Base-by-base conservation (phyloP, 2,329 filamentous ascomycete genomes). In the Colletotrichum magnum region DNA sequence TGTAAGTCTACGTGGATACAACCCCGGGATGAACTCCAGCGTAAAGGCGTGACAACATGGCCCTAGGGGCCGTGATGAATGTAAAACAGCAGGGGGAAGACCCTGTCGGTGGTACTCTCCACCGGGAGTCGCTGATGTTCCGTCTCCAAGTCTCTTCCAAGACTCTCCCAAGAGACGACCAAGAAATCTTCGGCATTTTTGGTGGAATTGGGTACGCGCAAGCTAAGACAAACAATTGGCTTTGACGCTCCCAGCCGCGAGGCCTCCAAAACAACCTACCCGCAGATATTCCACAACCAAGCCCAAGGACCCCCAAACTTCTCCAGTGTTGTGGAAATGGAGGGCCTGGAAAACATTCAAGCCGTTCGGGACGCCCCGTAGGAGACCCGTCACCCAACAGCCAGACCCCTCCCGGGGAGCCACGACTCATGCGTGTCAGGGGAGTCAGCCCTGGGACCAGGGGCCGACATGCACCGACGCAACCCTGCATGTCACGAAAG, bases 401-500 rank as follows among this genome's bases (percentile, higher is more conserved):
- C 53, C 28, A 43, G 48, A 21, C 18, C 36, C 21, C 54, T 36
- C 32, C 10, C 39, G n/a, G 53, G 24, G 21, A 24, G 32, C 32
- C 54, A 65, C 43, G 66, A 69, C 62, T 68, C 66, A 64, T 59
- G 61, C 43, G 50, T 48, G 15, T 28, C 51, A 41, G 54, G 61
- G 54, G 54, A 12, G 9, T 10, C 54, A 45, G 32, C 32, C 32
- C 32, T 36, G 32, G 32, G 32, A 36, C 32, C 9, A 36, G 32
- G 41, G 32, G 61, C 61, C 47, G 50, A 59, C 28, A 26, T 24
- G 48, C 18, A 41, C 54, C 12, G 28, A 26, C 41, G 24, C 41
- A 48, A 56, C 61, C 61, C 48, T 59, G 61, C 16, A 41, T 9
- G 6, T 41, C n/a, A 21, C 24, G n/a, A 53, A 59, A 28, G 28